Evolutionary conservation across 208 protist species (phyloP), one percentile per base, ranked within the genome.

Genomic region (Acanthamoeba culbertsoni): DNA sequence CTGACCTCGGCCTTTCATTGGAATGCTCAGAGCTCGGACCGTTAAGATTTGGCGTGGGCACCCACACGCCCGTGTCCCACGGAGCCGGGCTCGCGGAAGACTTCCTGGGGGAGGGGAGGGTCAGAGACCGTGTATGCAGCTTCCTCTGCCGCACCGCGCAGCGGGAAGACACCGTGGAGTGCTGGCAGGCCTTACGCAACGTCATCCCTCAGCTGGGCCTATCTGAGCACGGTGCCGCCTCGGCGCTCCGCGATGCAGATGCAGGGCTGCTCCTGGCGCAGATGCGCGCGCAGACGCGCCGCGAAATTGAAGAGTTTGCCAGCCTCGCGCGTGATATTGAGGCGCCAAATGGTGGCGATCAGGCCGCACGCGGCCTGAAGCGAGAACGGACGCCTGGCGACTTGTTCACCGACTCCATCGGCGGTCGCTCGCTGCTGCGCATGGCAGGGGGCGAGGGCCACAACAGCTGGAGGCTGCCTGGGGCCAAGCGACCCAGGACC

Each of bases 161-260:
- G 23, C 33, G 68, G 3, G 68, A 79, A 20, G 68, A 79, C 42
- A 79, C 68, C 23, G 68, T 79, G 23, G 37, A 48, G 23, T 79
- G 68, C 68, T 79, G 68, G 68, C 16, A 79, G 68, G 68, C 68
- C 68, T 35, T 79, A n/a, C 68, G 68, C 42, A 43, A 79, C 23
- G 68, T 48, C 14, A 40, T 40, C 40, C 42, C n/a, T 1, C 16
- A 2, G 1, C 48, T 33, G 37, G 68, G 68, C 8, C 37, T 79
- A 7, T 5, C 8, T 7, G 28, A 7, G 8, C 6, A 6, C 65
- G 68, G n/a, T 33, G 28, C n/a, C 59, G 26, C 40, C 3, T 40
- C 42, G 26, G 43, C 68, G 68, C 12, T 43, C 1, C 2, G 16
- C 2, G 28, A 6, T 20, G 48, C 48, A 33, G 68, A 79, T 2